Base-by-base conservation (phyloP, 2,329 filamentous ascomycete genomes). In the Aureobasidium sp. region DNA sequence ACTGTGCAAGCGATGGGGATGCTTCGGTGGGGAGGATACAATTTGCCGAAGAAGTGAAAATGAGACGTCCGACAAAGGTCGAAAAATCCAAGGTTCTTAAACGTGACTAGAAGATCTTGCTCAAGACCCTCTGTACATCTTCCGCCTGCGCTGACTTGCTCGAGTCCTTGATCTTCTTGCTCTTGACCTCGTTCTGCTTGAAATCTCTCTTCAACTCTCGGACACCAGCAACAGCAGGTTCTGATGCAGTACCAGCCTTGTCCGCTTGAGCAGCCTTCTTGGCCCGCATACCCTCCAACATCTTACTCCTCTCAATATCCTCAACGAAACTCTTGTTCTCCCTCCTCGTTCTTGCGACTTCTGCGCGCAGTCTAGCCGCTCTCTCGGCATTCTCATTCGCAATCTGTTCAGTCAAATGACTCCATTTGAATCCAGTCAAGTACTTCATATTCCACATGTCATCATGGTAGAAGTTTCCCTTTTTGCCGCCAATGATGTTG, bases 391-490 rank as follows among this genome's bases (percentile, higher is more conserved):
- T 90, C 78, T 95, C 90, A 32, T 87, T 83, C 44, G 88, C 82
- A 67, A 93, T 92, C 76, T 92, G 88, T 73, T 90, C 87, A 62
- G 88, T 91, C 66, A 84, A 69, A 68, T 82, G 75, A 52, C 74
- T 79, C 90, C 90, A 95, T 75, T 93, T 94, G 77, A 94, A 93
- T 1, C 89, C 89, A 66, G 84, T 87, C 65, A 95, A 77, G 71
- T 95, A 95, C 64, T 89, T 82, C 65, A 94, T 77, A 69, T 88
- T 92, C 90, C 90, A 95, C 48, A 95, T 82, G 72, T 95, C 90
- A 72, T 95, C 90, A 68, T 89, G 85, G 77, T 93, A 95, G 72
- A 89, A 91, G 53, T 83, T 84, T 13, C 89, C 83, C 77, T 95
- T 95, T 77, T 92, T 92, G 29, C 90, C 90, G 56, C 90, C 90